Evolutionary conservation across 108 stramenopile species (phyloP).

Genomic region (Cyclostephanos invisitatus): DNA sequence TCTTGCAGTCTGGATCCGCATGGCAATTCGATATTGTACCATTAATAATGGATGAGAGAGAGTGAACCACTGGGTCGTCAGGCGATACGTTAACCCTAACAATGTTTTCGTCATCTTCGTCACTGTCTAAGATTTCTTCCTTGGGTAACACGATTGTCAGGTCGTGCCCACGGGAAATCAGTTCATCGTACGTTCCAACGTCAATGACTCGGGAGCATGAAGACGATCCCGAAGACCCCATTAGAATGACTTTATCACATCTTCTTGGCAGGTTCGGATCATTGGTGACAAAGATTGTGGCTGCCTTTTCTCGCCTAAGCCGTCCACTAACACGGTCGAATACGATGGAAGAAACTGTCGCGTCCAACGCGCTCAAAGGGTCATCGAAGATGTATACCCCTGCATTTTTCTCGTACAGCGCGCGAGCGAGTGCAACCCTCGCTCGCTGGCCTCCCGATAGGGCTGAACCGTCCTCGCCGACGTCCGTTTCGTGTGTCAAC

Average conservation of each 20-base stretch:
- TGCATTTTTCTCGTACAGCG: conserved; percentile 87
- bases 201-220: conserved; percentile 68
- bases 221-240: conserved; percentile 43
- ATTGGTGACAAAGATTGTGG: conserved; percentile 76
- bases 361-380: conserved; percentile 83
- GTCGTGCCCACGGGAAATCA: conserved; percentile 66
- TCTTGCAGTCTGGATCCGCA: conserved; percentile 67
- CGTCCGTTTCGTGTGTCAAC: conserved; percentile 69
- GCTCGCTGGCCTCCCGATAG: conserved; percentile 91
- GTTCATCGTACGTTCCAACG: conserved; percentile 73
- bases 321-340: conserved; percentile 67
- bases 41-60: conserved; percentile 16
- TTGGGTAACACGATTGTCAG: conserved; percentile 36
- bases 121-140: conserved; percentile 10
- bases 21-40: conserved; percentile 43
- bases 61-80: conserved; percentile 35
- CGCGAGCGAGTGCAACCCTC: conserved; percentile 92
- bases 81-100: conserved; percentile 2
- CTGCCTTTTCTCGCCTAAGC: conserved; percentile 56
- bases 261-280: conserved; percentile 74
- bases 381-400: conserved; percentile 94
- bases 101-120: conserved; percentile 15
- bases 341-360: conserved; percentile 65
- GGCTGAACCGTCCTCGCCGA: conserved; percentile 74
- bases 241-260: conserved; percentile 76